A percentile compares a stretch with the other conserved stretches of the same genome.
These are phyloP conservation scores for Boletus vermiculosoides DNA, from an alignment of 768 basidiomycete genomes.

Conservation along the genomic window DNA sequence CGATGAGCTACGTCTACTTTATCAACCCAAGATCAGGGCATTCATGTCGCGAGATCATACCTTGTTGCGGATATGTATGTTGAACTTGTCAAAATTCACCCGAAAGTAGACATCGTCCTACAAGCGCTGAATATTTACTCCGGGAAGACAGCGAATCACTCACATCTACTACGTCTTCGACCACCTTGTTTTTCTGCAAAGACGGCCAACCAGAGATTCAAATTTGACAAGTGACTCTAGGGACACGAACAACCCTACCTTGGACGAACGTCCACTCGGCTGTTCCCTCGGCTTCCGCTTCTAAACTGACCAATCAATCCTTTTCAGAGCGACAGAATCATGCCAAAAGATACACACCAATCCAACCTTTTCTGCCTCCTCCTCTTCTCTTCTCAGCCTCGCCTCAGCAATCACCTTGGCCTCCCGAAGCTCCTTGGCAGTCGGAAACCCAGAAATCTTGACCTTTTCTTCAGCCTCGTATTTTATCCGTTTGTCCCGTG, in stretches of 20 bases:
- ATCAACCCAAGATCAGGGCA: slow-evolving; percentile 10
- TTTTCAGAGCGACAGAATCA: background rate
- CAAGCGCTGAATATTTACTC: background rate
- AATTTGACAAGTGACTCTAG: background rate
- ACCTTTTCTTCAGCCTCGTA: slow-evolving; percentile 79
- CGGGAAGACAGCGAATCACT: slow-evolving; percentile 24
- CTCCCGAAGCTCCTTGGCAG: slow-evolving; percentile 73
- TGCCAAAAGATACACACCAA: slow-evolving; percentile 49
- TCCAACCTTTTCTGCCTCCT: slow-evolving; percentile 70
- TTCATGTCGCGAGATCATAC: slow-evolving; percentile 40
- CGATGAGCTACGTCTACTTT: slow-evolving; percentile 59
- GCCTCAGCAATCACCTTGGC: slow-evolving; percentile 65
- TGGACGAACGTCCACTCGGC: slow-evolving; percentile 44
- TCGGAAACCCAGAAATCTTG: slow-evolving; percentile 73
- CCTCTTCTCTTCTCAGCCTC: slow-evolving; percentile 66
- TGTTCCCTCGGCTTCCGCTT: slow-evolving; percentile 60
- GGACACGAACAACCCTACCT: slow-evolving; percentile 39
- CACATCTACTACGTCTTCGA: slow-evolving; percentile 66
- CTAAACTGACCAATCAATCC: slow-evolving; percentile 39
- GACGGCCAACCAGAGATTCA: slow-evolving; percentile 24
- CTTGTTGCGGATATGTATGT: slow-evolving; percentile 82
- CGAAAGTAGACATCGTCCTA: slow-evolving; percentile 78
- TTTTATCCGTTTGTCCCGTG: slow-evolving; percentile 74
- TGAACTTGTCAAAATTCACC: slow-evolving; percentile 87
- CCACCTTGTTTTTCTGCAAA: slow-evolving; percentile 43